A percentile compares a stretch with the other conserved stretches of the same genome.
Conservation (phyloP, 2,329 filamentous ascomycete genomes). For the Claviceps digitariae region DNA sequence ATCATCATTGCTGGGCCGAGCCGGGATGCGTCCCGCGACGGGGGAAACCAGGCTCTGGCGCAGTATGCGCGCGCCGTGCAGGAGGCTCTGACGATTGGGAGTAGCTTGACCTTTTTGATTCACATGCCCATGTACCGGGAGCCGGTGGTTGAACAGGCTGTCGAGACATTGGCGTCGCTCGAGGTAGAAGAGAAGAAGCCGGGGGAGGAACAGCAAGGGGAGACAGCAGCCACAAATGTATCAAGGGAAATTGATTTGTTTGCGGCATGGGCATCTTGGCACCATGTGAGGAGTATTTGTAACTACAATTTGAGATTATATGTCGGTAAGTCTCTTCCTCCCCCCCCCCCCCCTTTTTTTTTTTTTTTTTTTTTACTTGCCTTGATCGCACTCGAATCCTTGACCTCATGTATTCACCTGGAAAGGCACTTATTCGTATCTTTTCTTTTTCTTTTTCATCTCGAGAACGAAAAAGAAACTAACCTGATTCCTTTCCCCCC, state of each 20-base stretch:
- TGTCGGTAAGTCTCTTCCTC: constrained; percentile 52
- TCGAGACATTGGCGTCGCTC: constrained; percentile 36
- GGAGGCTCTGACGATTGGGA: constrained; percentile 62
- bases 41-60: constrained; percentile 38
- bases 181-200: constrained; percentile 15
- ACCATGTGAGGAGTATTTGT: constrained; percentile 72
- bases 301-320: constrained; percentile 70
- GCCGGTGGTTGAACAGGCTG: constrained; percentile 40
- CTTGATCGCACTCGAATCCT: neutral
- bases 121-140: constrained; percentile 75
- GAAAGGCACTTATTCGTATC: neutral
- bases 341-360: neutral
- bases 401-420: neutral
- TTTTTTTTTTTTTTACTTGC: too few species aligned
- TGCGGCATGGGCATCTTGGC: constrained; percentile 87
- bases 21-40: constrained; percentile 41
- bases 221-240: constrained; percentile 13
- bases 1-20: constrained; percentile 71
- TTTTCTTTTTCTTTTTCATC: too few species aligned
- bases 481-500: neutral
- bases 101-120: constrained; percentile 67
- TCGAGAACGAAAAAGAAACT: neutral
- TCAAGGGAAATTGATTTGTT: constrained; percentile 52
- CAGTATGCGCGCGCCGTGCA: constrained; percentile 77
- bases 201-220: constrained; percentile 1